Evolutionary conservation across 805 yeast genomes (phyloP), one percentile per base, ranked within the genome.

Genomic region (Candida nanaspora): DNA sequence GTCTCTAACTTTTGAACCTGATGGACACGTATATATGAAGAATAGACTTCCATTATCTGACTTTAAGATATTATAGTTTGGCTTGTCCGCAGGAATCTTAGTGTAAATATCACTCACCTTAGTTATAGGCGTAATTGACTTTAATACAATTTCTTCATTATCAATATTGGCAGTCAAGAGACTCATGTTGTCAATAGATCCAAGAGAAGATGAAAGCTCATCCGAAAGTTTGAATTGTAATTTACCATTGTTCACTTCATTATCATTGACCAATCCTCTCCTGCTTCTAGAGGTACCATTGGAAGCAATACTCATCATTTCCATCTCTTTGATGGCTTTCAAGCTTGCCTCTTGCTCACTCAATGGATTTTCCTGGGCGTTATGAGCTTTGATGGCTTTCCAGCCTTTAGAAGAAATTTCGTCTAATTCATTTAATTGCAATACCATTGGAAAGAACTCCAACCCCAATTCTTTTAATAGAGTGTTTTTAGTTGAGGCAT

Each of bases 1-100:
- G 39, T 88, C 93, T 59, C 82, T 84, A 32, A 93, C 93, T 61
- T 80, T 81, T 33, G 96, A 82, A 1, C 89, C 88, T 0, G 94
- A 78, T 3, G 98, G 98, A 60, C 96, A 89, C 7, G 91, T 72
- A 57, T 86, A 86, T 26, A 89, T 76, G 58, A 91, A 88, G 27
- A 75, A 76, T 30, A 53, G 50, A 2, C 56, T 62, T 7, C 48
- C 49, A 2, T 63, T 62, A 45, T 66, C 66, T 37, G 66, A 70
- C n/a, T 31, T 31, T 55, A 72, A 73, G 21, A 85, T 47, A 25
- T 76, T 75, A 57, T 78, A 88, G 53, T 63, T 86, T 61, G 80
- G 87, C 45, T 54, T 69, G 13, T 56, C 61, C 1, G 54, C 38
- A 13, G 66, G 59, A 35, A 81, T 65, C 14, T 51, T 37, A 2